Evolutionary conservation across 805 yeast species (phyloP).

Genomic region (Candida verbasci): DNA sequence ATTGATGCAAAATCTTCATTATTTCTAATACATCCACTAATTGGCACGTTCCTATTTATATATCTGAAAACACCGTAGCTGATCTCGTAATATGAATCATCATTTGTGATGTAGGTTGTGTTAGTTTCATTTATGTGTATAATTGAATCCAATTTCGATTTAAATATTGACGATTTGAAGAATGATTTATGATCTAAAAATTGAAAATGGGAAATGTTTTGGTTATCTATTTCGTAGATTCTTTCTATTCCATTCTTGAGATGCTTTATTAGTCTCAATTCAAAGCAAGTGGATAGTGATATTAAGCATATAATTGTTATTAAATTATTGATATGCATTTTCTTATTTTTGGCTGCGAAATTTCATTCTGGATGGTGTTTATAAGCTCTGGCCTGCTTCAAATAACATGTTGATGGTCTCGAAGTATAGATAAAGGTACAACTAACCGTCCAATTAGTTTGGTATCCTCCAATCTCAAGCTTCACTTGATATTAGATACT

Average conservation of each 20-base stretch:
- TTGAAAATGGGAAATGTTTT: not conserved
- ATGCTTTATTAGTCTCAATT: not conserved
- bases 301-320: too few species aligned
- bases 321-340: slow-evolving; percentile 1
- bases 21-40: slow-evolving; percentile 1
- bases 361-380: too few species aligned
- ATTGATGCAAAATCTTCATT: not conserved
- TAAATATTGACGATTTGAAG: not conserved
- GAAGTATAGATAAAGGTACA: too few species aligned
- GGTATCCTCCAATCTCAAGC: too few species aligned
- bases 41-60: not conserved
- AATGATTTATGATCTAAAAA: not conserved
- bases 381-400: too few species aligned
- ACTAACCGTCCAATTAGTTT: too few species aligned
- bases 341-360: not conserved
- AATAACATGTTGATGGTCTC: too few species aligned
- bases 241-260: not conserved
- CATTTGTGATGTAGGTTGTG: not conserved
- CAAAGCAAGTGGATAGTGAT: not conserved
- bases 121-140: slow-evolving; percentile 1
- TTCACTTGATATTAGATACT: too few species aligned
- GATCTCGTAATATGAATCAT: not conserved
- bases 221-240: not conserved
- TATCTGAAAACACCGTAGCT: not conserved
- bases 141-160: not conserved